Conservation (phyloP, 352 stramenopile genomes). For the Pythium rishiriense region DNA sequence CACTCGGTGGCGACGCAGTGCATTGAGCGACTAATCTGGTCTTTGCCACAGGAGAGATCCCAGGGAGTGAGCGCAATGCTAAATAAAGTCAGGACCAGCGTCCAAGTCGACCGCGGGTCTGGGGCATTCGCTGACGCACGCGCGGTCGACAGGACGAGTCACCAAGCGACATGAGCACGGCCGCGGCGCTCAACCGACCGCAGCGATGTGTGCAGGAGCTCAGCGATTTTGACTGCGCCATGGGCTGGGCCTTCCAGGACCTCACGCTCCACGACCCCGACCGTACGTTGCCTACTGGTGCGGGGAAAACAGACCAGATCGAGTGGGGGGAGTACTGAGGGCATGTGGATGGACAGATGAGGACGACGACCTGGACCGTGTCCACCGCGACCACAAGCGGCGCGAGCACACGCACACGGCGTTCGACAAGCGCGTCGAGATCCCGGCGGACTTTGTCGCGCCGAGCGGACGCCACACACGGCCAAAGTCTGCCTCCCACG, state of each 20-base stretch:
- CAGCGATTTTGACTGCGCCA: constrained; percentile 51
- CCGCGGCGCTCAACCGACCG: constrained; percentile 24
- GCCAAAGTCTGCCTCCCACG: not conserved
- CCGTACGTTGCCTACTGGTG: constrained; percentile 15
- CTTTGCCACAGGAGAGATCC: too few relatives aligned
- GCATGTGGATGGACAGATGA: not conserved
- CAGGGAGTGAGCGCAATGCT: too few relatives aligned
- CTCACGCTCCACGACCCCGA: constrained; percentile 16
- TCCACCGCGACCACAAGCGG: constrained; percentile 16
- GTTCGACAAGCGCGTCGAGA: constrained; percentile 34
- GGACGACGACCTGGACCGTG: constrained; percentile 16
- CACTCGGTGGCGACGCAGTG: too few relatives aligned
- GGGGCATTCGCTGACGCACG: constrained; percentile 2
- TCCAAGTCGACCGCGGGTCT: not conserved
- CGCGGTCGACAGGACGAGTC: not conserved
- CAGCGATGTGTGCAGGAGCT: constrained; percentile 40
- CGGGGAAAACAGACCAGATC: not conserved
- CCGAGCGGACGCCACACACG: constrained; percentile 17
- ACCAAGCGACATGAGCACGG: constrained; percentile 16
- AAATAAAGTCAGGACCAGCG: not conserved
- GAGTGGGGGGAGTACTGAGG: too few relatives aligned
- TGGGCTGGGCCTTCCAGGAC: constrained; percentile 63
- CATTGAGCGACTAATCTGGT: too few relatives aligned
- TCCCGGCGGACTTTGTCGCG: constrained; percentile 48
- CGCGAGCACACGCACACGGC: constrained; percentile 36